Conservation (phyloP, 2,329 filamentous ascomycete species). For the Sclerotinia nivalis region DNA sequence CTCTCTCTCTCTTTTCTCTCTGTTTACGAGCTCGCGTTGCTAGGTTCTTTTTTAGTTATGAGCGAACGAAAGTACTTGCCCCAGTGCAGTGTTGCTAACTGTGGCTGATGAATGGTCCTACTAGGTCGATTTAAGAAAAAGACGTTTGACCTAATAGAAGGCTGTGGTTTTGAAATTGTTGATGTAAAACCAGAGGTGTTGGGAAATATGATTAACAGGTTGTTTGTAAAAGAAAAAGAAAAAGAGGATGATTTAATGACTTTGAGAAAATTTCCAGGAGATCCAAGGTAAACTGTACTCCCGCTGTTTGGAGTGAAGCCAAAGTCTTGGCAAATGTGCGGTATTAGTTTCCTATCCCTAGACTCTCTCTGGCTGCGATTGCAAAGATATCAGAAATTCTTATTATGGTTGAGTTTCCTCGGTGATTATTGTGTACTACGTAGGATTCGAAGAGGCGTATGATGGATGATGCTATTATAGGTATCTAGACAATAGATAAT, state of each 20-base stretch:
- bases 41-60: background rate
- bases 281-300: background rate
- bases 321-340: background rate
- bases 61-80: background rate
- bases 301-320: background rate
- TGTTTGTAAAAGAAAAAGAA: background rate
- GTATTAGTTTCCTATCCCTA: background rate
- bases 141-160: background rate
- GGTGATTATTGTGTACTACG: no score
- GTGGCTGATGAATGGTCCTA: background rate
- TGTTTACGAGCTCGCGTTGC: no score
- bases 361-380: no score
- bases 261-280: background rate
- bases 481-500: no score
- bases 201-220: background rate
- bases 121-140: background rate
- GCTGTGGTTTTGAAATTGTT: background rate
- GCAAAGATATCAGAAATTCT: no score
- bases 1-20: no score
- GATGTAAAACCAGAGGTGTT: background rate
- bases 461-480: background rate
- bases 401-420: no score
- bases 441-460: background rate
- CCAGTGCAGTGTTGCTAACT: background rate
- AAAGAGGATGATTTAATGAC: background rate